Evolutionary conservation across 148 eudicot species (phyloP).

Genomic region (Camellia sinensis): DNA sequence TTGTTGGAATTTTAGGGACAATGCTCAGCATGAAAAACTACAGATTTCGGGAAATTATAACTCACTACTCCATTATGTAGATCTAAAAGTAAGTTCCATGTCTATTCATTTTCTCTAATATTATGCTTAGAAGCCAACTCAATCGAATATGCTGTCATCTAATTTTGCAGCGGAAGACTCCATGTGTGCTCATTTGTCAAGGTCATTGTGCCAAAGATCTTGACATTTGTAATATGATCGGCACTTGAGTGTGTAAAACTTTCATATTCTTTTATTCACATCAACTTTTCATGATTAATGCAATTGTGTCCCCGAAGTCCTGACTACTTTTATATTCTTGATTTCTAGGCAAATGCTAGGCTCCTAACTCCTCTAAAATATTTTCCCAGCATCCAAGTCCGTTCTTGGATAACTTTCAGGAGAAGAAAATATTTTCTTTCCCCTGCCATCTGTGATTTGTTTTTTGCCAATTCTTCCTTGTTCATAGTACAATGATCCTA

Average conservation of each 20-base stretch:
- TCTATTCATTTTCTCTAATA: neutral
- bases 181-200: neutral
- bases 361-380: neutral
- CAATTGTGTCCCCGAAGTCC: neutral
- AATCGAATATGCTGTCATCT: neutral
- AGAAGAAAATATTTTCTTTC: neutral
- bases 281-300: neutral
- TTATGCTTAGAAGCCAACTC: constrained; percentile 5
- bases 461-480: neutral
- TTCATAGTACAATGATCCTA: neutral
- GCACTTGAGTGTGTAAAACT: neutral
- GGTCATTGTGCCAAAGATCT: constrained; percentile 5
- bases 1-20: constrained; percentile 53
- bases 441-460: neutral
- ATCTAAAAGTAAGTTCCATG: constrained; percentile 66
- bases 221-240: neutral
- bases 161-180: neutral
- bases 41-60: constrained; percentile 55
- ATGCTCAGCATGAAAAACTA: constrained; percentile 47
- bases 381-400: neutral
- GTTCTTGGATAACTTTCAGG: neutral
- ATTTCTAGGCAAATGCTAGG: neutral
- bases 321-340: neutral
- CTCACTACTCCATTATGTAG: constrained; percentile 58
- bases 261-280: neutral